A percentile compares a stretch with the other conserved stretches of the same genome.
phyloP scores from a whole-genome alignment of 768 basidiomycete genomes.

The Mycena galopus region DNA sequence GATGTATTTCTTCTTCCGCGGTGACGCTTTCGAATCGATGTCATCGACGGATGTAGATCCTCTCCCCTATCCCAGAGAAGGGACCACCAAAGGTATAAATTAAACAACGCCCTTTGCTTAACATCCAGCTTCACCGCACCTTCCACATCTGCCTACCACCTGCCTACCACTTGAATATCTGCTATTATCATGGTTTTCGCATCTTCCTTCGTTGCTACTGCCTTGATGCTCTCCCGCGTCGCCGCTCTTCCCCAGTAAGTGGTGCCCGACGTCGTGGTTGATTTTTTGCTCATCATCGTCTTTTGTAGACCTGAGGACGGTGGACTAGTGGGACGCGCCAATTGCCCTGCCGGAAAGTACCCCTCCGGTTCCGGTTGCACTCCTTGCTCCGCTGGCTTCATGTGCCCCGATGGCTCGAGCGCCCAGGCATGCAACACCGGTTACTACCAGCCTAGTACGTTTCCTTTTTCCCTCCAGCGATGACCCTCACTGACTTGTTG shows the following conservation, averaged over 20 bases:
- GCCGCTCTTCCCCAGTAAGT: constrained; percentile 23
- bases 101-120: too few species aligned
- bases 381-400: constrained; percentile 4
- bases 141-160: not conserved
- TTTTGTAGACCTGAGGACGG: constrained; percentile 1
- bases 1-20: too few species aligned
- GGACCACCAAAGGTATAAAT: not conserved
- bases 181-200: constrained; percentile 16
- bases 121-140: not conserved
- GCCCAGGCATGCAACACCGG: constrained; percentile 10
- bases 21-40: not conserved
- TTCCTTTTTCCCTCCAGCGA: not conserved
- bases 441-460: constrained; percentile 26
- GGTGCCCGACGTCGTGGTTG: not conserved
- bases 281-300: not conserved
- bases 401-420: not conserved
- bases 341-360: constrained; percentile 9
- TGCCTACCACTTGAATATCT: not conserved
- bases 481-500: not conserved
- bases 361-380: not conserved
- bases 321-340: not conserved
- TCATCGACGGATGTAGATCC: not conserved
- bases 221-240: constrained; percentile 15
- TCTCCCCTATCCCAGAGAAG: not conserved
- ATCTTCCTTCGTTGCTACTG: not conserved